These are phyloP conservation scores for Epicoccum sorghinum DNA, from an alignment of 2,329 filamentous ascomycete genomes.

Conservation along the genomic window DNA sequence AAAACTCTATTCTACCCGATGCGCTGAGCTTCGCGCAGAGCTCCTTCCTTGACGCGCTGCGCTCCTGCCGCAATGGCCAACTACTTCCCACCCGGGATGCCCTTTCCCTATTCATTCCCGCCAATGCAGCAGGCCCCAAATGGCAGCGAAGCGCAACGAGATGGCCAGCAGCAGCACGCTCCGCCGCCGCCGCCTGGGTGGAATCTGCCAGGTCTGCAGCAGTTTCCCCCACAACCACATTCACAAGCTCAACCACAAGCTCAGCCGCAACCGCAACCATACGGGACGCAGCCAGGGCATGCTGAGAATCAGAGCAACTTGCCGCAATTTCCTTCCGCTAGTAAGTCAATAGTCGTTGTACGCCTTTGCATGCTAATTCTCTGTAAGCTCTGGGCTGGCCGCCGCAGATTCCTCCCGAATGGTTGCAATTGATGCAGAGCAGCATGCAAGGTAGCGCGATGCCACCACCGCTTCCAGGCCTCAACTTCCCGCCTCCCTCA, in stretches of 20 bases:
- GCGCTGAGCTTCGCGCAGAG: constrained; percentile 21
- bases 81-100: constrained; percentile 30
- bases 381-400: constrained; percentile 18
- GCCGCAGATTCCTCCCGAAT: constrained; percentile 40
- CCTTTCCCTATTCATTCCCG: constrained; percentile 29
- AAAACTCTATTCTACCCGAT: constrained; percentile 12
- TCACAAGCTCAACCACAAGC: not conserved
- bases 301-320: constrained; percentile 11
- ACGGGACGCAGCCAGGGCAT: constrained; percentile 9
- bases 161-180: constrained; percentile 8
- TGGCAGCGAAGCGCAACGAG: constrained; percentile 1
- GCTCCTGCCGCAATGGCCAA: constrained; percentile 34
- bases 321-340: constrained; percentile 7
- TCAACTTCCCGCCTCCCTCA: constrained; percentile 26
- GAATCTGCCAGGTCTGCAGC: constrained; percentile 10
- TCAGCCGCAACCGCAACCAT: not conserved
- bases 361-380: not conserved
- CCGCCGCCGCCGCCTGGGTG: constrained; percentile 16
- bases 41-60: constrained; percentile 17
- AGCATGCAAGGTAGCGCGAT: constrained; percentile 22
- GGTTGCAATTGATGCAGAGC: constrained; percentile 36
- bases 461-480: constrained; percentile 29
- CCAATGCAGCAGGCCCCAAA: constrained; percentile 9
- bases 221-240: constrained; percentile 13
- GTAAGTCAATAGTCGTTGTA: not conserved